Base-by-base conservation (phyloP, 345 rosid genomes). In the Ailanthus altissimus region DNA sequence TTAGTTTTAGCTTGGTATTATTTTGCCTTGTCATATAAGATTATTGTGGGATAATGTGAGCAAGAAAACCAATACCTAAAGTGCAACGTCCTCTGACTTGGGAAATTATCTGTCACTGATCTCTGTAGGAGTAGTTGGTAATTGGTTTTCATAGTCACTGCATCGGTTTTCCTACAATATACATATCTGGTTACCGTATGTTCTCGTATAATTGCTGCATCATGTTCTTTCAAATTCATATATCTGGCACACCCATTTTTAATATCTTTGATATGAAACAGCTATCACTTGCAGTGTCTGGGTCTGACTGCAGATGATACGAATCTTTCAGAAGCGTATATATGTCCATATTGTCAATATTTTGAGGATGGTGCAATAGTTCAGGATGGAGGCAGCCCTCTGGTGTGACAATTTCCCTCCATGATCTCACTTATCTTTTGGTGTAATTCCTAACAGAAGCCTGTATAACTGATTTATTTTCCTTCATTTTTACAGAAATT, bases 211-310 rank as follows among this genome's bases (percentile, higher is more conserved):
- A 4, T 57, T 46, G 10, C 51, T 57, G 36, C 36, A 16, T 51
- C 53, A 72, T 69, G 51, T 49, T 69, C 53, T 72, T 61, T 21
- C 18, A 16, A 59, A 25, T 46, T 73, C 36, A 28, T 18, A 1
- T 47, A 60, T 11, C 67, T 8, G 58, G 67, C 25, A 74, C 11
- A 75, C 28, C 20, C 63, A 70, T 36, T 73, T 32, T 67, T 73
- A 80, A 49, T 70, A 69, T 63, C 20, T 67, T 64, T 78, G 26
- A 46, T 64, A 18, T 81, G 78, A 76, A 62, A 73, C 91, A 91
- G 97, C 90, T 91, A 88, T 79, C 93, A 89, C 65, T 65, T 79
- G 78, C 86, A 15, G 68, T 91, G 96, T 79, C 68, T 91, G 6
- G 84, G 84, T 66, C 63, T 74, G 21, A 64, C 76, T 71, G 36